These are phyloP conservation scores for Vigna trinervia DNA, from an alignment of 306 rosid genomes.

Conservation along the genomic window DNA sequence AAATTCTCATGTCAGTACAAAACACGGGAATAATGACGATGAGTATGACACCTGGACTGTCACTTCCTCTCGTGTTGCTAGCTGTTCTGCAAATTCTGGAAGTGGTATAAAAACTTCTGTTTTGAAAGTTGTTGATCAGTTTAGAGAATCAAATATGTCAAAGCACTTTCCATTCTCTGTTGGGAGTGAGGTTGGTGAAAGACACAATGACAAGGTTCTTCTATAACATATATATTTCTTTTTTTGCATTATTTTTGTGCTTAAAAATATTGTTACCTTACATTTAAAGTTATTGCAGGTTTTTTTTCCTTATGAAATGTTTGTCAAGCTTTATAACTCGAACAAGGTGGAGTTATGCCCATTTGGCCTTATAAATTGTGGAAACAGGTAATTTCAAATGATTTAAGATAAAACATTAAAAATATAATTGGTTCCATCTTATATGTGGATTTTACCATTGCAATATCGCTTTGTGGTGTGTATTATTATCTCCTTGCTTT, in stretches of 20 bases:
- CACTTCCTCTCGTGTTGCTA: constrained; percentile 56
- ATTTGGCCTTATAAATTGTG: constrained; percentile 85
- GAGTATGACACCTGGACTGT: constrained; percentile 45
- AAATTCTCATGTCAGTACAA: constrained; percentile 45
- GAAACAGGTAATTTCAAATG: constrained; percentile 76
- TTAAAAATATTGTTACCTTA: constrained; percentile 24
- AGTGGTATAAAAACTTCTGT: constrained; percentile 77
- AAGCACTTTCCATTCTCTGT: constrained; percentile 49
- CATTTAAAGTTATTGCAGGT: constrained; percentile 59
- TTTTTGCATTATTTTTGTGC: neutral
- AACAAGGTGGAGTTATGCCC: constrained; percentile 80
- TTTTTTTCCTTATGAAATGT: constrained; percentile 72
- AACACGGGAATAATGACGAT: constrained; percentile 48
- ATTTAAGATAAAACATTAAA: constrained; percentile 17
- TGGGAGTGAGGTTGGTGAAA: constrained; percentile 66
- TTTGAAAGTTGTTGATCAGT: constrained; percentile 80
- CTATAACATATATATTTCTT: neutral
- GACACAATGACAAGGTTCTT: constrained; percentile 72
- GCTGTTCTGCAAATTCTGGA: constrained; percentile 59
- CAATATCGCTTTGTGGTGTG: constrained; percentile 21
- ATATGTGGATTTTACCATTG: constrained; percentile 29
- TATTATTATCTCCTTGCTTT: constrained; percentile 13
- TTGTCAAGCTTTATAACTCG: constrained; percentile 82
- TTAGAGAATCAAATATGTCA: constrained; percentile 75
- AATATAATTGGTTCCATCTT: constrained; percentile 13